Percentiles rank a stretch among this genome's conserved stretches.
Conservation (phyloP, 176 grass and related monocot genomes). For the Lolium perenne region DNA sequence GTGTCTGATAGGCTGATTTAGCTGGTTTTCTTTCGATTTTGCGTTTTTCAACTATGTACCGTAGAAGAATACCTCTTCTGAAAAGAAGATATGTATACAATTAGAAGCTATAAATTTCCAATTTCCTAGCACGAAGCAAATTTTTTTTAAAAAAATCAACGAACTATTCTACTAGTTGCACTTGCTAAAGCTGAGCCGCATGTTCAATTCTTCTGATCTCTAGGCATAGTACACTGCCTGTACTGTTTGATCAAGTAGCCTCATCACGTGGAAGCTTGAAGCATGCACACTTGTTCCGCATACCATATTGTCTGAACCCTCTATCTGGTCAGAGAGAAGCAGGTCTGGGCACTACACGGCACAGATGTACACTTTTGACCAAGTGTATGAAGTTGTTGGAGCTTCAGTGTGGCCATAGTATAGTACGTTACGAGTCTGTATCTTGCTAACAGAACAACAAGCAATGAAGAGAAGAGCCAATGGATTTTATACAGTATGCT, state of each 20-base stretch:
- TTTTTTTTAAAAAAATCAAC: too few species aligned
- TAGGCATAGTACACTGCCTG: conserved; percentile 22
- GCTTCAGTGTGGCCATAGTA: conserved; percentile 35
- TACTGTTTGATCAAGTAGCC: conserved; percentile 40
- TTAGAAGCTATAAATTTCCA: background rate
- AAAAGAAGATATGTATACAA: background rate
- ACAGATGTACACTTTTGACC: conserved; percentile 59
- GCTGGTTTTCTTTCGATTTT: background rate
- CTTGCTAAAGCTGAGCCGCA: conserved; percentile 5
- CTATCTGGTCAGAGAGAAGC: conserved; percentile 51
- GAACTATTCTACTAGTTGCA: background rate
- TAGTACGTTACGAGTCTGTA: background rate
- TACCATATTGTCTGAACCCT: conserved; percentile 40
- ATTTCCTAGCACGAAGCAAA: background rate
- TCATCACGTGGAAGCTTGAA: conserved; percentile 18
- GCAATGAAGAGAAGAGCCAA: background rate
- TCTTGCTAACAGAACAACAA: conserved; percentile 10
- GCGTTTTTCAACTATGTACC: background rate
- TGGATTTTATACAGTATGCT: background rate
- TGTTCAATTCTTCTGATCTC: conserved; percentile 37
- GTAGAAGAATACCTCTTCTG: background rate
- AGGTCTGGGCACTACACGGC: conserved; percentile 51
- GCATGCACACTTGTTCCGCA: conserved; percentile 38
- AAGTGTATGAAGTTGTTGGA: conserved; percentile 59
- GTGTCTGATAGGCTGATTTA: background rate